These are phyloP conservation scores for Pythium aquatile DNA, from an alignment of 352 stramenopile genomes.

Conservation along the genomic window DNA sequence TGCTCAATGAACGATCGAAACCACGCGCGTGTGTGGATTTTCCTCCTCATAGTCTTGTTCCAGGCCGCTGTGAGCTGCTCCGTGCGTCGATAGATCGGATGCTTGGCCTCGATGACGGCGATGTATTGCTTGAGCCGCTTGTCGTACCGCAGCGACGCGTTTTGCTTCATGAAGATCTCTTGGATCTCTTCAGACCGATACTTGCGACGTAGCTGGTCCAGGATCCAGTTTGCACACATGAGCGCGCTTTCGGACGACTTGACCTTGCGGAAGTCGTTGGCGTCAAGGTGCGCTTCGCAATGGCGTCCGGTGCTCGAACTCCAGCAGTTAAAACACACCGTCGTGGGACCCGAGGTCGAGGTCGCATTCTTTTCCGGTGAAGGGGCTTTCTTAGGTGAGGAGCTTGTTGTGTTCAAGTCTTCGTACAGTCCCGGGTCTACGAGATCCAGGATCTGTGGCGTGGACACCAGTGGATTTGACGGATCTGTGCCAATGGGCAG, in stretches of 20 bases:
- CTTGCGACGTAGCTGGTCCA: slow-evolving; percentile 83
- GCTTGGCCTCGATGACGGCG: slow-evolving; percentile 84
- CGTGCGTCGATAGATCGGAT: slow-evolving; percentile 90
- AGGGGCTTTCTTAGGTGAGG: neutral
- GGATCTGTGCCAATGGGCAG: slow-evolving; percentile 19
- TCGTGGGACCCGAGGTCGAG: neutral
- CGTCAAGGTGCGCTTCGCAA: slow-evolving; percentile 66
- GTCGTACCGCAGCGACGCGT: slow-evolving; percentile 87
- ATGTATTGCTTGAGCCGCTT: slow-evolving; percentile 85
- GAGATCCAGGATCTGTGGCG: slow-evolving; percentile 73
- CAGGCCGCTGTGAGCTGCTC: slow-evolving; percentile 48
- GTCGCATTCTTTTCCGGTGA: slow-evolving; percentile 7
- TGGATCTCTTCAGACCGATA: slow-evolving; percentile 91
- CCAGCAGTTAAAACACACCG: slow-evolving; percentile 94
- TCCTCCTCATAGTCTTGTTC: slow-evolving; percentile 89
- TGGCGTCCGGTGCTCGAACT: slow-evolving; percentile 81
- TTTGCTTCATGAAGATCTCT: slow-evolving; percentile 90
- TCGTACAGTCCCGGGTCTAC: slow-evolving; percentile 69
- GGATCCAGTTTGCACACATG: slow-evolving; percentile 92
- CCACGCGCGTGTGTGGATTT: slow-evolving; percentile 85
- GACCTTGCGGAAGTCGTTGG: slow-evolving; percentile 49
- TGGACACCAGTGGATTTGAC: slow-evolving; percentile 24
- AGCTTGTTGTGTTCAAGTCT: slow-evolving; percentile 13
- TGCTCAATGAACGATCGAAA: slow-evolving; percentile 90
- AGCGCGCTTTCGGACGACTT: slow-evolving; percentile 69